Base-by-base conservation (phyloP, 1,139 yeast genomes). In the Pichia sp. region DNA sequence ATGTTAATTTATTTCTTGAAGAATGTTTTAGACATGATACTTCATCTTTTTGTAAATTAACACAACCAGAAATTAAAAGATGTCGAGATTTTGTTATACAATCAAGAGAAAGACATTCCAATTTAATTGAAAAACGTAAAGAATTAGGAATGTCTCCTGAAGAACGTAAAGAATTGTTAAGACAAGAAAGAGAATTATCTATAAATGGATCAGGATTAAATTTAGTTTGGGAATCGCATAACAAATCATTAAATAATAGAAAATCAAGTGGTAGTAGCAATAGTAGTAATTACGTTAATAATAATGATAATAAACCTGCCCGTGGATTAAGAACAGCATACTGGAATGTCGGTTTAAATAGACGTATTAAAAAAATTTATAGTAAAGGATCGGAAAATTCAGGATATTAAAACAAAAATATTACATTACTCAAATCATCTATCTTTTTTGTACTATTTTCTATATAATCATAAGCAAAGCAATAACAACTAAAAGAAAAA, bases 31-130 rank as follows among this genome's bases (percentile, higher is more conserved):
- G 81, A 62, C 27, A 35, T 8, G 47, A 41, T n/a, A 41, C 41
- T 18, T 51, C 58, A 14, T 35, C 42, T 18, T 56, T 53, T 33
- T 80, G 80, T 51, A 77, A 82, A 43, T 71, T 83, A 29, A 78
- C 84, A 22, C 95, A 88, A 55, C 87, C 78, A 34, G 96, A 89
- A 58, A 78, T 91, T 41, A 72, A 74, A 45, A 74, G 79, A 51
- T 83, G 95, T 55, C 71, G 93, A 42, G 75, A 74, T 51, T 87
- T 83, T 63, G 96, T 88, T 8, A 66, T 77, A 13, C 76, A 78
- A 34, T 82, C 76, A 54, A 62, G 88, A 47, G 52, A 69, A 26
- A 68, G 70, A 46, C 66, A 65, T 50, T 70, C 72, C 31, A 55
- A 50, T 29, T 43, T 60, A 40, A 51, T 56, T 45, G 65, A 67